Conservation (phyloP, 2,329 filamentous ascomycete genomes). For the Onygenales sp. region DNA sequence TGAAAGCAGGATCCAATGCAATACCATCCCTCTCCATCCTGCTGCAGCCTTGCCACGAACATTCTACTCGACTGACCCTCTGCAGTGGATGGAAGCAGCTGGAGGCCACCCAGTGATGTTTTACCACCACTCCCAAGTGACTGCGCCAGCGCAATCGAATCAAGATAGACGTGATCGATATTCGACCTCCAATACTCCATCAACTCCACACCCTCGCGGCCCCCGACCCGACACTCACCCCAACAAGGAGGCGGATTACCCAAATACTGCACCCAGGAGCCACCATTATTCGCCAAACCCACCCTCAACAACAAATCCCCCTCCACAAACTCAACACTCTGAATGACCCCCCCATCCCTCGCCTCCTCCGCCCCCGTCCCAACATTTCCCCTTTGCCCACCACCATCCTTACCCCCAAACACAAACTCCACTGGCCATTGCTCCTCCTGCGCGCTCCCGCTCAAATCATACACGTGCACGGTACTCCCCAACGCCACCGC, state of each 20-base stretch:
- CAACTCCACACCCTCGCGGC: neutral
- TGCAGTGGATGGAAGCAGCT: neutral
- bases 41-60: constrained; percentile 13
- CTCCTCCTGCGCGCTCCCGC: constrained; percentile 3
- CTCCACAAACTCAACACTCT: constrained; percentile 14
- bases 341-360: constrained; percentile 10
- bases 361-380: constrained; percentile 11
- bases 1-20: constrained; percentile 11
- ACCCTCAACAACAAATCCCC: constrained; percentile 15
- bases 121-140: constrained; percentile 8
- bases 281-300: constrained; percentile 8
- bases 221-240: too few species aligned
- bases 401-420: constrained; percentile 7
- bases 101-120: neutral
- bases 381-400: neutral
- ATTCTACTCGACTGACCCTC: neutral
- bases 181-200: constrained; percentile 14
- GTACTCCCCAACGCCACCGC: constrained; percentile 13
- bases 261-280: constrained; percentile 15
- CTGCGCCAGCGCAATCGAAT: constrained; percentile 13
- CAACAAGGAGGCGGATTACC: constrained; percentile 7
- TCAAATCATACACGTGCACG: constrained; percentile 14
- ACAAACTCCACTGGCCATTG: constrained; percentile 10
- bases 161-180: constrained; percentile 13
- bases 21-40: constrained; percentile 8